Evolutionary conservation across 495 filamentous ascomycete species (phyloP).

Genomic region (Aspergillus bertholletiae): DNA sequence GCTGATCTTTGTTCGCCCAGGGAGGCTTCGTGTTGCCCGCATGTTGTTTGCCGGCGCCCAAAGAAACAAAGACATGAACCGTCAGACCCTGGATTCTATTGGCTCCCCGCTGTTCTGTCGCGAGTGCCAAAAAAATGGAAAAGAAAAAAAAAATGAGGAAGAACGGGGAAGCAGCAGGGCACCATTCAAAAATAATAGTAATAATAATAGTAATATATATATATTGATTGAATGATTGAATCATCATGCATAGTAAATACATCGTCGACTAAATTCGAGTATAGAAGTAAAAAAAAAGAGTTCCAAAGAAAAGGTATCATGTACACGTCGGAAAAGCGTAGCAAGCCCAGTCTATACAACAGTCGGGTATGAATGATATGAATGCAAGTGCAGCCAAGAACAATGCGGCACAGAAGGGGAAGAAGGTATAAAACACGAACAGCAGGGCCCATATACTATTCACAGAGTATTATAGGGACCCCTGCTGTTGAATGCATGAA

Average conservation of each 20-base stretch:
- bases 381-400: conserved; percentile 18
- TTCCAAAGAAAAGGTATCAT: conserved; percentile 23
- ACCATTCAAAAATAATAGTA: not conserved
- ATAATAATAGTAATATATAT: not conserved
- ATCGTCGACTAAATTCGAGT: conserved; percentile 5
- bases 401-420: conserved; percentile 14
- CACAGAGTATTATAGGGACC: conserved; percentile 2
- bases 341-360: conserved; percentile 8
- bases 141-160: not conserved
- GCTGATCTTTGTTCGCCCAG: not conserved
- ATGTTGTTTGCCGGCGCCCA: not conserved
- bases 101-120: not conserved
- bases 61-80: not conserved
- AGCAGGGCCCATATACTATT: not conserved
- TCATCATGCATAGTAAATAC: conserved; percentile 13
- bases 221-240: not conserved
- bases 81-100: not conserved
- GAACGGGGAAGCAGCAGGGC: no score
- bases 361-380: conserved; percentile 1
- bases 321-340: conserved; percentile 19
- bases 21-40: not conserved
- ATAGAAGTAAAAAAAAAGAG: not conserved
- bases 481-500: conserved; percentile 9
- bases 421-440: conserved; percentile 5
- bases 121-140: not conserved